Evolutionary conservation across 2,329 filamentous ascomycete genomes (phyloP), one percentile per base, ranked within the genome.

Genomic region (Arachnomyces sp.): DNA sequence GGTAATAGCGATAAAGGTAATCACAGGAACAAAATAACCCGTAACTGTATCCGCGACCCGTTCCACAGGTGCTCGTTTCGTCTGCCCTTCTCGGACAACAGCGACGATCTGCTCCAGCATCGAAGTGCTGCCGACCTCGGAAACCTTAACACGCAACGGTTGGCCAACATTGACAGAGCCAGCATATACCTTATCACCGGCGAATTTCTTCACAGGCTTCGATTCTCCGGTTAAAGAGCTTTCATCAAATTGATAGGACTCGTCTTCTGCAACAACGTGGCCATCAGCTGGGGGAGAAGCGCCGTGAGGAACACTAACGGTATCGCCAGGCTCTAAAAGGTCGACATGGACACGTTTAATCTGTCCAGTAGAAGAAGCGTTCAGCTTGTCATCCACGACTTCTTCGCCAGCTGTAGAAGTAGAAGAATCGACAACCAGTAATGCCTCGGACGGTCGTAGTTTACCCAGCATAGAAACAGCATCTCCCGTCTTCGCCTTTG

Each of bases 401-500:
- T 25, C 21, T 12, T 39, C 48, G 9, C 49, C 51, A 11, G 47
- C 34, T 17, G 43, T 40, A 2, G 32, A 28, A 15, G 44, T 18
- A 3, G 38, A 31, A 5, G 44, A 38, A 2, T 46, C 44, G 4
- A 54, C 50, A 2, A 92, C 67, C 8, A 95, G 69, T 3, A 84
- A 67, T 2, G 89, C 88, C 38, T 85, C 84, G 0, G 76, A 80
- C 0, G 89, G 88, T 12, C 86, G 75, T 25, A 95, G 72, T 46
- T 83, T 86, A 2, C 82, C 82, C 3, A 95, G 69, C 45, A 84
- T 80, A 28, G 84, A 79, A 2, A 95, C 83, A 1, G 89, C 89
- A 58, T 93, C 84, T 1, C 88, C 88, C 0, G 89, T 87, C 54
- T 84, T 90, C 0, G 87, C 83, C 63, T 95, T 95, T 71, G 85